phyloP scores from a whole-genome alignment of 1,139 yeast species.

The Sugiyamaella japonica region DNA sequence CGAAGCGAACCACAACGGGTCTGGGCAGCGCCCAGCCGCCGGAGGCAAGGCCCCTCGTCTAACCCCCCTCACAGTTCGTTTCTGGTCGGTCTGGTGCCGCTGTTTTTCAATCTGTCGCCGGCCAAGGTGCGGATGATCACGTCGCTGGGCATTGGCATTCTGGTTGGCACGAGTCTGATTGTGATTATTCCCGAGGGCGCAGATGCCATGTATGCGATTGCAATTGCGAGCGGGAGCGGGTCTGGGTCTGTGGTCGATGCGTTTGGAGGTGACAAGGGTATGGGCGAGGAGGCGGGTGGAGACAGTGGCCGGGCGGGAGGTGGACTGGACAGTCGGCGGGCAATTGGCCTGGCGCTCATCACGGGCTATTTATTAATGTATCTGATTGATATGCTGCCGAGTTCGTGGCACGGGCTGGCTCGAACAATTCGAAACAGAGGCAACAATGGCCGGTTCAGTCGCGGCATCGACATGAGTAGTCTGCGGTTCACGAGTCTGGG shows the following conservation, averaged over 20 bases:
- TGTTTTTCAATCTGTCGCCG: constrained; percentile 39
- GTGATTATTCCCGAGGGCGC: constrained; percentile 72
- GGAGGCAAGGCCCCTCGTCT: constrained; percentile 3
- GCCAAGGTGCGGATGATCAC: constrained; percentile 43
- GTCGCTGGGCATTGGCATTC: constrained; percentile 59
- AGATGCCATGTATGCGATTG: constrained; percentile 45
- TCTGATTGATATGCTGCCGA: constrained; percentile 46
- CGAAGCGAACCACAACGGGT: constrained; percentile 5
- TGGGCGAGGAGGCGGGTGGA: constrained; percentile 17
- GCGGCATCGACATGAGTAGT: constrained; percentile 14
- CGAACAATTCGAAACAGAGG: constrained; percentile 4
- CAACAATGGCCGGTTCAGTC: background rate
- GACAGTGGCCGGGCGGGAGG: constrained; percentile 25
- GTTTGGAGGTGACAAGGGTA: constrained; percentile 11
- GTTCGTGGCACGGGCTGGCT: constrained; percentile 3
- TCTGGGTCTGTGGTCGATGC: constrained; percentile 16
- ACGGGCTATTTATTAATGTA: constrained; percentile 57
- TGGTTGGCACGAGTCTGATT: constrained; percentile 63
- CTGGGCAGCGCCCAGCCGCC: constrained; percentile 12
- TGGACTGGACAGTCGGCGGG: constrained; percentile 16
- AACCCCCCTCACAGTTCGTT: constrained; percentile 32
- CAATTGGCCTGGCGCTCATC: constrained; percentile 45
- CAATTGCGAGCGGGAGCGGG: constrained; percentile 21
- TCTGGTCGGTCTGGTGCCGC: constrained; percentile 43
- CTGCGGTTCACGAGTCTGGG: constrained; percentile 21